Conservation (phyloP, 805 yeast species). For the Lachancea nothofagi region DNA sequence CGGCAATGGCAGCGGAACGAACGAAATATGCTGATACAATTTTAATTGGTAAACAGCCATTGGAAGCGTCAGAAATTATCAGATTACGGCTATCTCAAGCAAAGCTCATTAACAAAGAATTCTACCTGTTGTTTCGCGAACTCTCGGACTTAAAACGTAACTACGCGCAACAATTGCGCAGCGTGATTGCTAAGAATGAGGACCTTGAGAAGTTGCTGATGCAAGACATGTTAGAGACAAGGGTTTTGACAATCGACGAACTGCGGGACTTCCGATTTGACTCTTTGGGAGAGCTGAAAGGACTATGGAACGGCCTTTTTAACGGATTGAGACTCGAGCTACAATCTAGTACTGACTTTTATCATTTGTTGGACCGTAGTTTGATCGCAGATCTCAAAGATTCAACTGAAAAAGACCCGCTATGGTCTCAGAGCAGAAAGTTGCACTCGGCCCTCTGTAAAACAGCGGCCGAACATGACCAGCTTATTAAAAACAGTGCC, state of each 20-base stretch:
- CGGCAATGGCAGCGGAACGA: constrained; percentile 26
- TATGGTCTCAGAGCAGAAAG: constrained; percentile 49
- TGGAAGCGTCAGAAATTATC: constrained; percentile 54
- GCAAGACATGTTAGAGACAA: constrained; percentile 33
- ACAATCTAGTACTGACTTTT: constrained; percentile 45
- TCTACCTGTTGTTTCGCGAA: constrained; percentile 56
- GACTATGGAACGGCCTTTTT: constrained; percentile 42
- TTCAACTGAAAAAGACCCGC: constrained; percentile 47
- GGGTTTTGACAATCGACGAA: constrained; percentile 40
- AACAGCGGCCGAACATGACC: constrained; percentile 39
- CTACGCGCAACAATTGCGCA: constrained; percentile 45
- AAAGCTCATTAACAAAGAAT: constrained; percentile 49
- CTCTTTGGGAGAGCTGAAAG: constrained; percentile 41
- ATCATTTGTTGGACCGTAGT: constrained; percentile 45
- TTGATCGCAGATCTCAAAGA: constrained; percentile 50
- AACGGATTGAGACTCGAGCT: constrained; percentile 41
- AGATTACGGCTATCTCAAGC: constrained; percentile 53
- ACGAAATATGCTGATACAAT: constrained; percentile 38
- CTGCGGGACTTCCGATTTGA: constrained; percentile 45
- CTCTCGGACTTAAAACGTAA: constrained; percentile 43
- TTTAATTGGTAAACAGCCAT: constrained; percentile 44
- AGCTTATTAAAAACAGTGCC: constrained; percentile 35
- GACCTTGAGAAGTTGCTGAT: constrained; percentile 34
- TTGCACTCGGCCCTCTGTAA: constrained; percentile 40
- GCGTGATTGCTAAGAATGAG: constrained; percentile 29